phyloP scores from a whole-genome alignment of 2,329 filamentous ascomycete species.

The Sporothrix inflata region DNA sequence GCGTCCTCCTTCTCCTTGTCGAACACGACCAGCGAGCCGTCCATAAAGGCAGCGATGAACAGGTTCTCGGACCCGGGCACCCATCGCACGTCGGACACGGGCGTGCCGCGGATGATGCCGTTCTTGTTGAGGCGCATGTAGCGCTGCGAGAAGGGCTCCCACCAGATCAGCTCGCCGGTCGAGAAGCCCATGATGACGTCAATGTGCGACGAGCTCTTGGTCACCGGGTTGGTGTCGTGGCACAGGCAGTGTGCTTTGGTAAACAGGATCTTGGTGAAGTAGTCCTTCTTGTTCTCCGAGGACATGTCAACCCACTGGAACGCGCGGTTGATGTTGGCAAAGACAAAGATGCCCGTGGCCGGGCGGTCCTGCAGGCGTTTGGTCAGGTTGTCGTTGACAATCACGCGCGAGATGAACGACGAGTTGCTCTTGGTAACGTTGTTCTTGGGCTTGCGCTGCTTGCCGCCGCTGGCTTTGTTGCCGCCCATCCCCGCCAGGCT shows the following conservation, averaged over 20 bases:
- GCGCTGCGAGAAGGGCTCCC: constrained; percentile 93
- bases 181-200: constrained; percentile 96
- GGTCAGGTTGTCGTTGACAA: constrained; percentile 78
- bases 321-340: constrained; percentile 93
- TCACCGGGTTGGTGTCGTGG: constrained; percentile 86
- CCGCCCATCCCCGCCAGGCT: constrained; percentile 69
- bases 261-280: constrained; percentile 93
- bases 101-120: constrained; percentile 82
- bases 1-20: constrained; percentile 97
- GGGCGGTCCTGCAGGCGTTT: constrained; percentile 81
- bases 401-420: constrained; percentile 95
- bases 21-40: constrained; percentile 89
- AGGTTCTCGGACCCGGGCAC: constrained; percentile 91
- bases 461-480: constrained; percentile 69
- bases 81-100: constrained; percentile 88
- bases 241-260: constrained; percentile 95
- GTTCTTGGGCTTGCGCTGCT: constrained; percentile 93
- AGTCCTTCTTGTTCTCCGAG: constrained; percentile 76
- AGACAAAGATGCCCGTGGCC: constrained; percentile 80
- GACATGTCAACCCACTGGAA: constrained; percentile 96
- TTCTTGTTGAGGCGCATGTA: constrained; percentile 98
- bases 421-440: constrained; percentile 99
- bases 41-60: constrained; percentile 89
- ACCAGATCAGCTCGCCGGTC: constrained; percentile 97
- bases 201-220: constrained; percentile 77